A percentile compares a stretch with the other conserved stretches of the same genome.
phyloP scores from a whole-genome alignment of 768 basidiomycete species.

The Boletus edulis region DNA sequence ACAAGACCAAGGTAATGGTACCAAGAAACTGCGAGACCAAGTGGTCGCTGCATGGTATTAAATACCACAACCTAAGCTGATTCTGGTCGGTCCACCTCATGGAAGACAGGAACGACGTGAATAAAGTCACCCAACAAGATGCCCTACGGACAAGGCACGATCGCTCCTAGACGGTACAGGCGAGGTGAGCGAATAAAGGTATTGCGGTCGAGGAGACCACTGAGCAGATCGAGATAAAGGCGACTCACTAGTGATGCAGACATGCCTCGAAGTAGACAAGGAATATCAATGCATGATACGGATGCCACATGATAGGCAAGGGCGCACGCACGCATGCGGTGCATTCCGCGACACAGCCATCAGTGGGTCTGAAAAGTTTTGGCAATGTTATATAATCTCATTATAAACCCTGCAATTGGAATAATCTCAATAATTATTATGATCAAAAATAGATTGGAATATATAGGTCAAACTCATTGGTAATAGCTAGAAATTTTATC shows the following conservation, averaged over 20 bases:
- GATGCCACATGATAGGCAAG: constrained; percentile 1
- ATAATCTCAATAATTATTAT: too few species aligned
- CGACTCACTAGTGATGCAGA: neutral
- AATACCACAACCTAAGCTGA: constrained; percentile 11
- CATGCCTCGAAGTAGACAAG: neutral
- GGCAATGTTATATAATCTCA: too few species aligned
- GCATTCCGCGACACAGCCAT: neutral
- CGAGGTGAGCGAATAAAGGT: neutral
- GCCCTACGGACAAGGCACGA: neutral
- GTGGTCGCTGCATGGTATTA: constrained; percentile 3
- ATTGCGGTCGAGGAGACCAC: neutral
- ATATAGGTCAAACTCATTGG: too few species aligned
- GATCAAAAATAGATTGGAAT: too few species aligned
- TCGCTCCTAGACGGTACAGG: neutral
- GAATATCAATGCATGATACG: neutral
- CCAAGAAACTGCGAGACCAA: neutral
- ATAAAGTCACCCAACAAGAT: constrained; percentile 2
- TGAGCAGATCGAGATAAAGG: neutral
- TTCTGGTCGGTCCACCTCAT: neutral
- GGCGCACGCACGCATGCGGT: neutral
- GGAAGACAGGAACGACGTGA: constrained; percentile 6
- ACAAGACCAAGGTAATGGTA: neutral
- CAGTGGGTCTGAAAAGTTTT: too few species aligned
- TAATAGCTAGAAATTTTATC: too few species aligned
- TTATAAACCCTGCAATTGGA: too few species aligned